phyloP scores from a whole-genome alignment of 2,329 filamentous ascomycete genomes.

The Trichoderma sp. region DNA sequence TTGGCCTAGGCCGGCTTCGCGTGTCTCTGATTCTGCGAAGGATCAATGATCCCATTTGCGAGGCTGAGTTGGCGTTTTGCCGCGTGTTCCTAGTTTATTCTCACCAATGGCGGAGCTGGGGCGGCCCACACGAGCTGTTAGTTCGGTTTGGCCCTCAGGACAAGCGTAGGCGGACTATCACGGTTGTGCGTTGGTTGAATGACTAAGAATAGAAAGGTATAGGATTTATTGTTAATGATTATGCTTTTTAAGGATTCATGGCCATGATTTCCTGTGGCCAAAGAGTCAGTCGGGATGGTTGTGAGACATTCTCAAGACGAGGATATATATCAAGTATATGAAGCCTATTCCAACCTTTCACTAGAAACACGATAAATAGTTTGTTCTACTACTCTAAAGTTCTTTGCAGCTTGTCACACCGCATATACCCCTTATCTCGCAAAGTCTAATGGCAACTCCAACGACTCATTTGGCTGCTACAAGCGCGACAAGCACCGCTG shows the following conservation, averaged over 20 bases:
- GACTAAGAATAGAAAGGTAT: not conserved
- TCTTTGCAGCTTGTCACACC: not conserved
- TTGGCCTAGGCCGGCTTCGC: not conserved
- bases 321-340: not conserved
- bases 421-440: too few species aligned
- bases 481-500: not conserved
- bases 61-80: conserved; percentile 14
- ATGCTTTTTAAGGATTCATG: not conserved
- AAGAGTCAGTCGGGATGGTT: not conserved
- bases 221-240: not conserved
- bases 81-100: not conserved
- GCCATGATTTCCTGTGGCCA: not conserved
- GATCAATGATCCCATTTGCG: not conserved
- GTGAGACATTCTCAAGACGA: not conserved
- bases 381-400: not conserved
- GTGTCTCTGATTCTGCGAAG: not conserved
- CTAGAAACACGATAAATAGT: not conserved
- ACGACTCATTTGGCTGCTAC: not conserved
- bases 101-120: not conserved
- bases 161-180: not conserved
- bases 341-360: not conserved
- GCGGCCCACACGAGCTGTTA: not conserved
- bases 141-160: not conserved
- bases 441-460: not conserved
- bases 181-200: not conserved